phyloP scores from a whole-genome alignment of 2,329 filamentous ascomycete species.

The Colletotrichum sojae region DNA sequence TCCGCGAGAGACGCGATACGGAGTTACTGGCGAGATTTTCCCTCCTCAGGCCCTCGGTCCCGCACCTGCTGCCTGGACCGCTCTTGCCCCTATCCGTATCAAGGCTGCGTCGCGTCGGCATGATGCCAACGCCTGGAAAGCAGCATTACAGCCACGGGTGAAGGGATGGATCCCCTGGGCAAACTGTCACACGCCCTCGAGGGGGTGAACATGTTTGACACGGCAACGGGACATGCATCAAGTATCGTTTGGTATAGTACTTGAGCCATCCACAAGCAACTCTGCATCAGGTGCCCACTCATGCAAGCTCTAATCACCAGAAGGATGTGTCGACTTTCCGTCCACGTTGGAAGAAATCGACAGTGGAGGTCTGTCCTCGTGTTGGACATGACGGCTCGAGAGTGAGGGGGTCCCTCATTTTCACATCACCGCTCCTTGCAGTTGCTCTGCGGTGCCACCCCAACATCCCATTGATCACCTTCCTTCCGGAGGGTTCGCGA shows the following conservation, averaged over 20 bases:
- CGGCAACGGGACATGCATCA: conserved; percentile 13
- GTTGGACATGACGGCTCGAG: conserved; percentile 20
- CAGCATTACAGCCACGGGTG: conserved; percentile 9
- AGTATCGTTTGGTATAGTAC: conserved; percentile 40
- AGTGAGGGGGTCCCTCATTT: conserved; percentile 7
- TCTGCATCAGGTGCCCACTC: conserved; percentile 28
- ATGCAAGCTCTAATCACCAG: conserved; percentile 36
- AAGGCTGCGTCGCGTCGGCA: conserved; percentile 13
- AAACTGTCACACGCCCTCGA: conserved; percentile 9
- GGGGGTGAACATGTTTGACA: neutral
- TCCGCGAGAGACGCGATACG: conserved; percentile 13
- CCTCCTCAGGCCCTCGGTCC: conserved; percentile 8
- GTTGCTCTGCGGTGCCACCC: conserved; percentile 11
- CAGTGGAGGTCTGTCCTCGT: conserved; percentile 12
- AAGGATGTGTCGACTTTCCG: conserved; percentile 17
- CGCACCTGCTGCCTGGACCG: conserved; percentile 16
- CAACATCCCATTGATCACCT: conserved; percentile 6
- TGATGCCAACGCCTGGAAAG: conserved; percentile 13
- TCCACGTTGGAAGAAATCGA: conserved; percentile 5
- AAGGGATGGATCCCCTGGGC: conserved; percentile 7
- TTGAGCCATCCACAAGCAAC: conserved; percentile 29
- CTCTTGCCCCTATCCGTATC: conserved; percentile 18
- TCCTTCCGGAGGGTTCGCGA: conserved; percentile 8
- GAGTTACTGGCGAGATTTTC: neutral
- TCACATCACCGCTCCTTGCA: conserved; percentile 18